Evolutionary conservation across 2,329 filamentous ascomycete species (phyloP).

Genomic region (Claviceps digitariae): DNA sequence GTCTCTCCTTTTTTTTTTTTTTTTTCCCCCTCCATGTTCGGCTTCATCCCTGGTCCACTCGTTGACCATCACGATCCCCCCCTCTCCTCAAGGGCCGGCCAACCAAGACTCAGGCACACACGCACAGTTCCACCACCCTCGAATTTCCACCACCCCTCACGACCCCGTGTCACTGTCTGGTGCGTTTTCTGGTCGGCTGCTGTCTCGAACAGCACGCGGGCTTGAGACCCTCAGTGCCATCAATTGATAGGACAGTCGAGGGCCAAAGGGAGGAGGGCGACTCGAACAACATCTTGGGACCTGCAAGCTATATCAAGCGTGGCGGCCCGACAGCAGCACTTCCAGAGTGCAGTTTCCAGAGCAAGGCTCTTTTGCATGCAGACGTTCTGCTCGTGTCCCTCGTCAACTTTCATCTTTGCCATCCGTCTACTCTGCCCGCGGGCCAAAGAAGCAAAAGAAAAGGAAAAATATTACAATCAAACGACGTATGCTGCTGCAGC

Average conservation of each 20-base stretch:
- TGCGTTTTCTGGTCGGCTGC: neutral
- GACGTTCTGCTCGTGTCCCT: neutral
- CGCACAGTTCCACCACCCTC: neutral
- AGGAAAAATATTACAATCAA: conserved; percentile 7
- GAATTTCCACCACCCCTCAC: too few species aligned
- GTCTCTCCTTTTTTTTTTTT: too few species aligned
- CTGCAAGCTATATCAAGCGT: conserved; percentile 3
- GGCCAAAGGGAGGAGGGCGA: neutral
- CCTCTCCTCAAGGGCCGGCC: neutral
- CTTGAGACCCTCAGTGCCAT: neutral
- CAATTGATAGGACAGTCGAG: neutral
- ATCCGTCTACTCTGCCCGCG: neutral
- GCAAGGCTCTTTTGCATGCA: neutral
- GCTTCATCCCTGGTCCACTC: neutral
- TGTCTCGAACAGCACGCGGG: neutral
- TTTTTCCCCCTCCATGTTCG: too few species aligned
- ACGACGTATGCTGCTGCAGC: conserved; percentile 8
- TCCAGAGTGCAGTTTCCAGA: neutral
- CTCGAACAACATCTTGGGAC: neutral
- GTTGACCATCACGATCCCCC: neutral
- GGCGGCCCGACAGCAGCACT: conserved; percentile 2
- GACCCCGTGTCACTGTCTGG: neutral
- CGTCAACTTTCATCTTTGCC: neutral
- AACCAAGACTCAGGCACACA: neutral
- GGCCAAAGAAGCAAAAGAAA: neutral